Evolutionary conservation across 345 rosid genomes (phyloP).

Genomic region (Euphorbia pulcherrima): DNA sequence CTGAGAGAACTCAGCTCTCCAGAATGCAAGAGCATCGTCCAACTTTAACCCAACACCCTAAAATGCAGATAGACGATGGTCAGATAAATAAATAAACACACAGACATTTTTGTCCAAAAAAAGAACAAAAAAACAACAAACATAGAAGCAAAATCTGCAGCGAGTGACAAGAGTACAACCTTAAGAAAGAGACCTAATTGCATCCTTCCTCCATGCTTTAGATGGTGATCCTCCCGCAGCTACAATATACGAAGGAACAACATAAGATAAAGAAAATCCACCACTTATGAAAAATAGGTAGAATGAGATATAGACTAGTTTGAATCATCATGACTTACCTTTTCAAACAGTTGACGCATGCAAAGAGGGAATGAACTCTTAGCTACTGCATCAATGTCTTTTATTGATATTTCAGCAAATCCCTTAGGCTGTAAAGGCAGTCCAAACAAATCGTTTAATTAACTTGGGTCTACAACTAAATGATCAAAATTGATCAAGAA

Average conservation of each 20-base stretch:
- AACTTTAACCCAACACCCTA: constrained; percentile 89
- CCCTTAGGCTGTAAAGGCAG: constrained; percentile 56
- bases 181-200: constrained; percentile 89
- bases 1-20: constrained; percentile 85
- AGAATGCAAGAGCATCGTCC: constrained; percentile 90
- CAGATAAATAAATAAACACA: background rate
- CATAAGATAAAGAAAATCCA: background rate
- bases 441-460: constrained; percentile 3
- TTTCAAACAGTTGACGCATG: constrained; percentile 85
- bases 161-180: constrained; percentile 39
- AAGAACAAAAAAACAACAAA: background rate
- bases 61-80: constrained; percentile 14
- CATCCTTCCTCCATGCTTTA: constrained; percentile 98
- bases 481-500: background rate
- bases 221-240: constrained; percentile 92
- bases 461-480: constrained; percentile 11
- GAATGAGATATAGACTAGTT: background rate
- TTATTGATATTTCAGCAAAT: constrained; percentile 64
- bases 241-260: constrained; percentile 28
- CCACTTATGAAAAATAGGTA: background rate
- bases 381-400: constrained; percentile 72
- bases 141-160: background rate
- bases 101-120: too few species aligned
- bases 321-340: constrained; percentile 37
- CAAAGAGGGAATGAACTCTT: constrained; percentile 87